These are phyloP conservation scores for Maudiozyma humilis DNA, from an alignment of 1,139 yeast genomes.

Conservation along the genomic window DNA sequence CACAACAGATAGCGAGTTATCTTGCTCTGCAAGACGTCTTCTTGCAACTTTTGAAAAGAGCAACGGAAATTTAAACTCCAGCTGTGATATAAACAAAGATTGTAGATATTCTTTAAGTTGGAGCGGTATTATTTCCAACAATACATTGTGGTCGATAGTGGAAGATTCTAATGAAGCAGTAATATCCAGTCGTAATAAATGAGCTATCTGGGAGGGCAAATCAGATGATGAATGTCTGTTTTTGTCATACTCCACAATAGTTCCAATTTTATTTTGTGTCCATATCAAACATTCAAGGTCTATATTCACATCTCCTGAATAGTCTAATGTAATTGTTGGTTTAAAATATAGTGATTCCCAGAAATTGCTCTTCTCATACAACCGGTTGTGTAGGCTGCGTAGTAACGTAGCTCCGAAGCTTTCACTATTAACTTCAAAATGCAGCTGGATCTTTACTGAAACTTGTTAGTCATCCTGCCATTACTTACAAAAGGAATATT, in stretches of 20 bases:
- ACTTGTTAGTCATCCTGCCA: not conserved
- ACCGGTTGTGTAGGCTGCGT: not conserved
- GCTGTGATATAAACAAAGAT: conserved; percentile 24
- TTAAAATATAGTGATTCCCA: not conserved
- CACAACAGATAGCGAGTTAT: conserved; percentile 19
- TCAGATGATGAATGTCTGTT: conserved; percentile 8
- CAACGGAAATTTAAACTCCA: conserved; percentile 26
- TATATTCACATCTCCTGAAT: not conserved
- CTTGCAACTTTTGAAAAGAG: conserved; percentile 22
- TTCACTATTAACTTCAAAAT: not conserved
- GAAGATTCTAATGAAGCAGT: conserved; percentile 6
- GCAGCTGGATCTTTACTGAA: not conserved
- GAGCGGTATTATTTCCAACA: conserved; percentile 1
- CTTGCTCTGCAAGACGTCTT: conserved; percentile 17
- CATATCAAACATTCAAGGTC: conserved; percentile 6
- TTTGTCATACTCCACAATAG: conserved; percentile 13
- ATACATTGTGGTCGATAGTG: not conserved
- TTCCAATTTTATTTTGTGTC: conserved; percentile 13
- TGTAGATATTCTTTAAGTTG: conserved; percentile 23
- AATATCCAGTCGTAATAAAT: conserved; percentile 9
- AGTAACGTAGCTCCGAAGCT: not conserved
- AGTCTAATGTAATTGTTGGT: no score
- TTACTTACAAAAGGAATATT: not conserved
- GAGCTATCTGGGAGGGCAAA: conserved; percentile 5
- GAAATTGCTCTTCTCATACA: not conserved